A percentile compares a stretch with the other conserved stretches of the same genome.
Conservation (phyloP, 768 basidiomycete species). For the Phylloporus arenicola region DNA sequence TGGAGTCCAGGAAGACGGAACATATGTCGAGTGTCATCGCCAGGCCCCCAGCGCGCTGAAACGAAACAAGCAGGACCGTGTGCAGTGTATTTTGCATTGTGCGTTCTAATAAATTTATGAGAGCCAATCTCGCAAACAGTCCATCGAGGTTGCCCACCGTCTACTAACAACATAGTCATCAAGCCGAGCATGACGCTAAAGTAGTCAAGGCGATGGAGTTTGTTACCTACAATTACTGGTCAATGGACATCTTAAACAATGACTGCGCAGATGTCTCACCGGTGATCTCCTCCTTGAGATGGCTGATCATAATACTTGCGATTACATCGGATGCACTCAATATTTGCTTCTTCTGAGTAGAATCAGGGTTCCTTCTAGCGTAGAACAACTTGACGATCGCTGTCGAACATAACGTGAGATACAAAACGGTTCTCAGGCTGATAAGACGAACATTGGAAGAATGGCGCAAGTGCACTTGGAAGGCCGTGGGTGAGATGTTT, state of each 20-base stretch:
- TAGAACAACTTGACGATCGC: constrained; percentile 87
- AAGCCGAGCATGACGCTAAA: constrained; percentile 52
- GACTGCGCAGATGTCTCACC: constrained; percentile 38
- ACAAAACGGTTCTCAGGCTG: neutral
- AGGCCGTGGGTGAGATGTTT: constrained; percentile 78
- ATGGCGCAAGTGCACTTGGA: constrained; percentile 68
- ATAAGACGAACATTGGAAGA: constrained; percentile 70
- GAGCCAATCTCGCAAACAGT: neutral
- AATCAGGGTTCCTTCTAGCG: constrained; percentile 70
- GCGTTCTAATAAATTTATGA: constrained; percentile 50
- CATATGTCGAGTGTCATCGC: constrained; percentile 60
- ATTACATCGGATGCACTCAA: constrained; percentile 60
- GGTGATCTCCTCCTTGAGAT: constrained; percentile 49
- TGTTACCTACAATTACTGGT: constrained; percentile 31
- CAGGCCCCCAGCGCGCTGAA: constrained; percentile 68
- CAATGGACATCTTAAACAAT: constrained; percentile 11
- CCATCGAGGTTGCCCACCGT: constrained; percentile 37
- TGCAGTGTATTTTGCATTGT: constrained; percentile 69
- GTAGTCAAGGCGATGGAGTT: constrained; percentile 42
- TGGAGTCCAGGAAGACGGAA: constrained; percentile 47
- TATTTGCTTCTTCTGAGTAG: constrained; percentile 73
- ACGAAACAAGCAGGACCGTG: constrained; percentile 73
- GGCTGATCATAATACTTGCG: constrained; percentile 66
- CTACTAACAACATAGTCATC: constrained; percentile 48
- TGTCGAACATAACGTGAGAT: constrained; percentile 27